Evolutionary conservation across 139 green algal genomes (phyloP).

Genomic region (Pycnococcus provasolii): DNA sequence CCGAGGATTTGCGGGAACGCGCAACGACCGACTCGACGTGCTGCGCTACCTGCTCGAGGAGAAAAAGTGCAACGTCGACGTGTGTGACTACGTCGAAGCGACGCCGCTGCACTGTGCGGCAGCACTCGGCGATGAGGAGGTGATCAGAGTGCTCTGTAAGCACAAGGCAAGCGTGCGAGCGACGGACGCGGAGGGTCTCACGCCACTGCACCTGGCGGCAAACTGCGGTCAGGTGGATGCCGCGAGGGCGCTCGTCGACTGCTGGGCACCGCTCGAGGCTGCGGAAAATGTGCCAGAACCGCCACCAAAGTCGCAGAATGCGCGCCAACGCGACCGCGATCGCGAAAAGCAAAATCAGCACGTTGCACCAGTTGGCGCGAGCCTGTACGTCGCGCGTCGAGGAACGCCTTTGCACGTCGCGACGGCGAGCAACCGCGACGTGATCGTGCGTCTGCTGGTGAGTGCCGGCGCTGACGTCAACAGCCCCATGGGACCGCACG

Average conservation of each 20-base stretch:
- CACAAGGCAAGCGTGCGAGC: conserved; percentile 1
- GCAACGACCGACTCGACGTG: neutral
- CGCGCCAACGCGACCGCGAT: neutral
- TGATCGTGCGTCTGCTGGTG: neutral
- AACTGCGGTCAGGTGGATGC: conserved; percentile 14
- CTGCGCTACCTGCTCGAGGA: neutral
- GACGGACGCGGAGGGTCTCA: conserved; percentile 17
- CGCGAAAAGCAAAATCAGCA: neutral
- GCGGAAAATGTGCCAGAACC: neutral
- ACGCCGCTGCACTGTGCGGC: conserved; percentile 15
- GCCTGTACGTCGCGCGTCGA: conserved; percentile 4
- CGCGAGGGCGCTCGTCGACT: conserved; percentile 7
- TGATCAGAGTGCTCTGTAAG: conserved; percentile 19
- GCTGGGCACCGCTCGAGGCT: conserved; percentile 13
- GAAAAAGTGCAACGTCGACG: neutral
- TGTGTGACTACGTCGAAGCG: conserved; percentile 20
- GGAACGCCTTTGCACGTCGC: conserved; percentile 6
- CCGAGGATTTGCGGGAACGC: no score
- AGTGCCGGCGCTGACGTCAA: neutral
- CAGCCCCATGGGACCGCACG: neutral
- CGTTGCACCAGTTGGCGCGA: neutral
- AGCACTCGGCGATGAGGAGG: conserved; percentile 9
- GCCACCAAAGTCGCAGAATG: neutral
- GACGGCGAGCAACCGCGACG: neutral
- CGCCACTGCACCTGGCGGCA: conserved; percentile 17